phyloP scores from a whole-genome alignment of 2,329 filamentous ascomycete genomes.

The Penicillium sclerotigenum region DNA sequence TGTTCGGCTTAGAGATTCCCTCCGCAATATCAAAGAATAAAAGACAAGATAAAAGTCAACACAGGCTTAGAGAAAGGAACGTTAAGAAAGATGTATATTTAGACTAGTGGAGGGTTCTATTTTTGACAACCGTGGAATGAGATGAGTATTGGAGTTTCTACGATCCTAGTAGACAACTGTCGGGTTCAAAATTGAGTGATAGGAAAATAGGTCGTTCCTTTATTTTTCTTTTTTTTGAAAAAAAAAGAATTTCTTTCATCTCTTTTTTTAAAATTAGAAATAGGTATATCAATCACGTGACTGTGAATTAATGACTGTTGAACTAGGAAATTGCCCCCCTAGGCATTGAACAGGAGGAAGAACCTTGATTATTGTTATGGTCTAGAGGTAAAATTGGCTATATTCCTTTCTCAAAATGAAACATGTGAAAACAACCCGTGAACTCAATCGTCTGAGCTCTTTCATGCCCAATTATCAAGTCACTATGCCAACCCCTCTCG shows the following conservation, averaged over 20 bases:
- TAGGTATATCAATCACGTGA: background rate
- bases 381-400: no score
- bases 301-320: rapidly evolving
- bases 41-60: background rate
- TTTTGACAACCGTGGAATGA: background rate
- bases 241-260: no score
- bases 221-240: background rate
- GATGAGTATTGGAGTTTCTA: background rate
- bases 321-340: no score
- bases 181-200: background rate
- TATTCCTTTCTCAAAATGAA: no score
- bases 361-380: no score
- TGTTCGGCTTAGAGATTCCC: background rate
- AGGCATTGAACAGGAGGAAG: no score
- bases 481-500: background rate
- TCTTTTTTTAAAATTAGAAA: no score
- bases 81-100: background rate
- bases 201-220: background rate
- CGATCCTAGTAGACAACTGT: background rate
- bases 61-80: background rate
- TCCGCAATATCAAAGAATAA: background rate
- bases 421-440: background rate
- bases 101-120: no score
- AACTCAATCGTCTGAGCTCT: background rate
- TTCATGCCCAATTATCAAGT: background rate